Conservation (phyloP, 1,284 basidiomycete genomes). For the Apiotrichum veenhuisii region DNA sequence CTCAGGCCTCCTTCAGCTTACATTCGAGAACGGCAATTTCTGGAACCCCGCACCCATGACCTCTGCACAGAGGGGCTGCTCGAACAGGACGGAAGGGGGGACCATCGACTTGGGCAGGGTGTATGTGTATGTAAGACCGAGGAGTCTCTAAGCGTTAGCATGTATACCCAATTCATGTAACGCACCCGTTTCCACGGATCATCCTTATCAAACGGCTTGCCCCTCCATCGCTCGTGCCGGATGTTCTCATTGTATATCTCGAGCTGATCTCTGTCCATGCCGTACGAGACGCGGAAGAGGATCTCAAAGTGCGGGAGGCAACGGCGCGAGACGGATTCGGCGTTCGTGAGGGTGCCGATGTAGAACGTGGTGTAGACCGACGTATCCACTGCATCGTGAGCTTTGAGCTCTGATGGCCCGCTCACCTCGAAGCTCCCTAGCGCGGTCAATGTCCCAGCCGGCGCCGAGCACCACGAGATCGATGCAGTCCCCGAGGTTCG, state of each 20-base stretch:
- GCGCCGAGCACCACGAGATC: slow-evolving; percentile 73
- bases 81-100: slow-evolving; percentile 60
- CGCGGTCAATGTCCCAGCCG: slow-evolving; percentile 72
- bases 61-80: slow-evolving; percentile 64
- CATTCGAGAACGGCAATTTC: slow-evolving; percentile 58
- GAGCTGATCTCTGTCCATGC: slow-evolving; percentile 61
- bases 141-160: slow-evolving; percentile 21
- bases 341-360: slow-evolving; percentile 54
- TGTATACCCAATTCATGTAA: not conserved
- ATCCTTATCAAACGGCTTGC: slow-evolving; percentile 34
- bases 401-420: not conserved
- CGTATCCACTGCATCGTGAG: slow-evolving; percentile 59
- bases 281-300: slow-evolving; percentile 71
- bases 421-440: slow-evolving; percentile 66
- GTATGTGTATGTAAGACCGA: slow-evolving; percentile 57
- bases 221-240: slow-evolving; percentile 49
- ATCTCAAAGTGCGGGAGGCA: slow-evolving; percentile 61
- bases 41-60: slow-evolving; percentile 77
- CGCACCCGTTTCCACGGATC: slow-evolving; percentile 38
- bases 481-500: slow-evolving; percentile 71
- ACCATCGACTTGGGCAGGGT: slow-evolving; percentile 54
- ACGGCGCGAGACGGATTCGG: slow-evolving; percentile 17
- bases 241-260: slow-evolving; percentile 67
- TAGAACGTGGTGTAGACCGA: slow-evolving; percentile 73
- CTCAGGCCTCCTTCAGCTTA: slow-evolving; percentile 39